Percentiles rank a stretch among this genome's conserved stretches.
Evolutionary conservation across 352 stramenopile species (phyloP).

Genomic region (Globisporangium echinulatum): DNA sequence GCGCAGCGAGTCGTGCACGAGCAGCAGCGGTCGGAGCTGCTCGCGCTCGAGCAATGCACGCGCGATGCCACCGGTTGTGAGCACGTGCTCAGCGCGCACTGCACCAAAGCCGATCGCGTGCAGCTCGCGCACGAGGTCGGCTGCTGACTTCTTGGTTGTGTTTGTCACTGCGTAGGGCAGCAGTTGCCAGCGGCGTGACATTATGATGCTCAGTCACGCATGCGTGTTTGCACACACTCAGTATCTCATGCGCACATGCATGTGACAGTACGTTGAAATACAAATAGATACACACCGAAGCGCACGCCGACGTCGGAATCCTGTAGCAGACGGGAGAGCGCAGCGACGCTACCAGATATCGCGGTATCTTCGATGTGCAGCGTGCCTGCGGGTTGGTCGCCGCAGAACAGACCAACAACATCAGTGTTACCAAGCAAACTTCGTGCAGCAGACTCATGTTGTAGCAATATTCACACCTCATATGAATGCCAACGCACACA

Average conservation of each 20-base stretch:
- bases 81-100: conserved; percentile 30
- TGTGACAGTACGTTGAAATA: background rate
- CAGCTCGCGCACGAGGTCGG: conserved; percentile 36
- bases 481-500: too few relatives aligned
- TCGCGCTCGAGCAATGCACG: conserved; percentile 28
- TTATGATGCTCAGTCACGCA: background rate
- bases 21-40: conserved; percentile 33
- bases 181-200: background rate
- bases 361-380: conserved; percentile 45
- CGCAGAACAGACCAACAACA: background rate
- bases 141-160: conserved; percentile 54
- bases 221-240: background rate
- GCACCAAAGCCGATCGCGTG: conserved; percentile 35
- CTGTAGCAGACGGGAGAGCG: conserved; percentile 30
- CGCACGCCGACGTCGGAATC: conserved; percentile 27
- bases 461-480: too few relatives aligned
- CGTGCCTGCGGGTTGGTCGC: conserved; percentile 23
- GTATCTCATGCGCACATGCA: background rate
- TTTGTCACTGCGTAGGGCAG: conserved; percentile 39
- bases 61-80: conserved; percentile 40
- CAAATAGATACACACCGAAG: conserved; percentile 28
- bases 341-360: conserved; percentile 29
- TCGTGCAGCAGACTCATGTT: background rate
- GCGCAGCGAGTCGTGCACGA: conserved; percentile 37
- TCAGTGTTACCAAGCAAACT: background rate